phyloP scores from a whole-genome alignment of 768 basidiomycete genomes.

The Suillus decipiens region DNA sequence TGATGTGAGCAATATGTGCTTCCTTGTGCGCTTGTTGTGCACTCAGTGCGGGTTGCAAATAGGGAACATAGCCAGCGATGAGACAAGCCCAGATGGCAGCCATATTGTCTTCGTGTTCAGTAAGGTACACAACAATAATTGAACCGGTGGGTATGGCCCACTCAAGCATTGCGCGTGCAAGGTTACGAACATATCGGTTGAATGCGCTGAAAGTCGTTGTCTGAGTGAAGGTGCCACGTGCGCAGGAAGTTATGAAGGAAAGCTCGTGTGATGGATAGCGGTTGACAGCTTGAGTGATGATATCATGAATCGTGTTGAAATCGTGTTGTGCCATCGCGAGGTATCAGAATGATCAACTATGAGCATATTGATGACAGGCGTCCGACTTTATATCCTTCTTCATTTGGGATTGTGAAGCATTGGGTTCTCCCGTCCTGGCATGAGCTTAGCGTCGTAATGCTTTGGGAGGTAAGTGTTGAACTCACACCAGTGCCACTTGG shows the following conservation, averaged over 20 bases:
- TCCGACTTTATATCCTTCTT: background rate
- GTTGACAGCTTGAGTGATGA: background rate
- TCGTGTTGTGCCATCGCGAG: background rate
- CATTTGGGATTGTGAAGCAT: background rate
- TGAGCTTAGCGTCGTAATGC: background rate
- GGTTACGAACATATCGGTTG: constrained; percentile 15
- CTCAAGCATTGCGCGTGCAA: constrained; percentile 21
- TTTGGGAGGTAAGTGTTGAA: background rate
- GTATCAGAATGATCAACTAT: background rate
- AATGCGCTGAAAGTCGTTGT: constrained; percentile 28
- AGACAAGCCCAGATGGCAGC: constrained; percentile 33
- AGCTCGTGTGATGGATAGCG: constrained; percentile 20
- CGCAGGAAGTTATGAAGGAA: constrained; percentile 29
- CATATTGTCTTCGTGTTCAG: constrained; percentile 36
- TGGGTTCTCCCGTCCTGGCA: background rate
- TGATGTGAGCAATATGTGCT: constrained; percentile 30
- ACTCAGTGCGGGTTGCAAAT: constrained; percentile 34
- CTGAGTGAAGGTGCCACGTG: constrained; percentile 30
- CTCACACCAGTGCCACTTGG: background rate
- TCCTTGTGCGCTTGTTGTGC: constrained; percentile 35
- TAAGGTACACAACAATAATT: constrained; percentile 29
- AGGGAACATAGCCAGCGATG: constrained; percentile 32
- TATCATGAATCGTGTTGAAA: background rate
- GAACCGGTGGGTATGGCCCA: constrained; percentile 30
- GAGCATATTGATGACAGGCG: background rate